Conservation (phyloP, 129 eudicot species). For the Escallonia rubra region DNA sequence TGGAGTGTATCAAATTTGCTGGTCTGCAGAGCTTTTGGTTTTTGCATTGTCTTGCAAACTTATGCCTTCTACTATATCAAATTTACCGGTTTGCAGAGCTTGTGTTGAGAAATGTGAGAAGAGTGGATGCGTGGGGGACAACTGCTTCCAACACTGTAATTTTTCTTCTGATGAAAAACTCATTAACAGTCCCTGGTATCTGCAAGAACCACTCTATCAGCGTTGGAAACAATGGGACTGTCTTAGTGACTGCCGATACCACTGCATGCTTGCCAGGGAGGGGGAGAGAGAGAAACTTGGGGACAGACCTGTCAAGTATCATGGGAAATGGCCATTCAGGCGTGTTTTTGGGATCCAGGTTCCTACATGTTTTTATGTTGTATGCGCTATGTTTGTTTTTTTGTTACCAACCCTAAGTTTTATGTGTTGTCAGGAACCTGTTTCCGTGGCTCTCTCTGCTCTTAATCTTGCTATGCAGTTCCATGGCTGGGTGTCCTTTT, state of each 20-base stretch:
- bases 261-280: conserved; percentile 89
- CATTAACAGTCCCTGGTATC: conserved; percentile 79
- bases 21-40: neutral
- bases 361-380: neutral
- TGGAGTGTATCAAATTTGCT: too few species aligned
- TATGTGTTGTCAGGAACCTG: conserved; percentile 72
- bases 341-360: conserved; percentile 96
- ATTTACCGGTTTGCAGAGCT: conserved; percentile 40
- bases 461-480: conserved; percentile 90
- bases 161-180: conserved; percentile 68
- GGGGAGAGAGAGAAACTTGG: conserved; percentile 73
- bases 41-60: conserved; percentile 9
- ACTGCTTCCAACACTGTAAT: conserved; percentile 85
- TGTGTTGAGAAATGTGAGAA: conserved; percentile 89
- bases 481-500: conserved; percentile 98
- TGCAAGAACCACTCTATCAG: conserved; percentile 92
- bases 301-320: conserved; percentile 74
- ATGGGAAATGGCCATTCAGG: conserved; percentile 90
- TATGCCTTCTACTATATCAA: conserved; percentile 7
- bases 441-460: conserved; percentile 79
- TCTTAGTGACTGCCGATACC: conserved; percentile 82
- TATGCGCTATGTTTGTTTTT: too few species aligned
- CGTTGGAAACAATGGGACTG: conserved; percentile 99
- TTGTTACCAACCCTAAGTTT: neutral
- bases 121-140: conserved; percentile 81